Conservation (phyloP, 1,139 yeast genomes). For the Pichia sp. region DNA sequence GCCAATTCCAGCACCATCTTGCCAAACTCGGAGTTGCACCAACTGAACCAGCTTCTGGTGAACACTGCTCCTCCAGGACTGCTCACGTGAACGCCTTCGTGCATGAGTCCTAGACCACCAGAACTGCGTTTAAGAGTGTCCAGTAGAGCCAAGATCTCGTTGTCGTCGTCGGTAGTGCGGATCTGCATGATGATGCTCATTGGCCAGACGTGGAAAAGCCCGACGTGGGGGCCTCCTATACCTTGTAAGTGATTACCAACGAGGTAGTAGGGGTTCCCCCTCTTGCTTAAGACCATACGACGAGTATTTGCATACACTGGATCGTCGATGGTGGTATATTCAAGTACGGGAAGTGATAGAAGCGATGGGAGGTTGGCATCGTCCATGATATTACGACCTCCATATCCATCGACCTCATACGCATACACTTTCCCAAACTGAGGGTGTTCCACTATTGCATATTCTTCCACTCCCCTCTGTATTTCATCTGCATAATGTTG, state of each 20-base stretch:
- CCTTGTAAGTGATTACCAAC: conserved; percentile 61
- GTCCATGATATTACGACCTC: conserved; percentile 70
- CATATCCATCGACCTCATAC: conserved; percentile 85
- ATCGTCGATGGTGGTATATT: conserved; percentile 47
- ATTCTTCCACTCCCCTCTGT: conserved; percentile 48
- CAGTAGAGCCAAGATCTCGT: conserved; percentile 51
- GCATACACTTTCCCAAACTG: conserved; percentile 73
- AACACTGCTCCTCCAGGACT: conserved; percentile 37
- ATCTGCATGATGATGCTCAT: conserved; percentile 72
- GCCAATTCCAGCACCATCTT: conserved; percentile 75
- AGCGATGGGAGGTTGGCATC: conserved; percentile 88
- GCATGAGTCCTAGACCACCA: conserved; percentile 73
- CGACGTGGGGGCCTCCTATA: conserved; percentile 88
- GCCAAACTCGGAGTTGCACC: conserved; percentile 92
- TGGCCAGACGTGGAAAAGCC: conserved; percentile 82
- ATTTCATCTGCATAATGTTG: conserved; percentile 38
- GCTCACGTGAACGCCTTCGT: conserved; percentile 72
- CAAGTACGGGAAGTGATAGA: conserved; percentile 74
- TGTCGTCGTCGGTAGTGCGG: conserved; percentile 66
- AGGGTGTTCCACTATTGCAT: conserved; percentile 64
- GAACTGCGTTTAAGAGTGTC: conserved; percentile 53
- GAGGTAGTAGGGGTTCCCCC: conserved; percentile 74
- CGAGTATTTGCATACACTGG: conserved; percentile 71
- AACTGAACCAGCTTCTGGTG: conserved; percentile 86
- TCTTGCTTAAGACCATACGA: conserved; percentile 58